Evolutionary conservation across 805 yeast species (phyloP).

Genomic region (Jamesozyma spencerorum): DNA sequence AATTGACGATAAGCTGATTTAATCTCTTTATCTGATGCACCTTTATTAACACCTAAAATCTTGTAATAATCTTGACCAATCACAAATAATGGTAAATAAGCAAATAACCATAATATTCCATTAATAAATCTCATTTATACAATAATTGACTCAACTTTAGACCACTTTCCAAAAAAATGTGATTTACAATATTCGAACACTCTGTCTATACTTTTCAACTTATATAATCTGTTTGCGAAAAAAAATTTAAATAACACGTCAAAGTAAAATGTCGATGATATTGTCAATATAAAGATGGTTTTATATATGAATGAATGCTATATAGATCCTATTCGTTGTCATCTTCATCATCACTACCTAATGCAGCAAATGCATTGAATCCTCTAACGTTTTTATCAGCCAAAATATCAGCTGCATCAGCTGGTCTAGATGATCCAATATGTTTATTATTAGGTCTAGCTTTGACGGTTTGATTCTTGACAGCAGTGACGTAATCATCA

Average conservation of each 20-base stretch:
- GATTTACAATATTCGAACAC: background rate
- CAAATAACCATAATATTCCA: background rate
- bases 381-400: slow-evolving; percentile 57
- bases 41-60: slow-evolving; percentile 58
- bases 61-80: slow-evolving; percentile 41
- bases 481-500: slow-evolving; percentile 35
- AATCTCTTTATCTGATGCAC: slow-evolving; percentile 72
- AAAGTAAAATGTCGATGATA: background rate
- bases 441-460: slow-evolving; percentile 67
- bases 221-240: background rate
- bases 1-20: slow-evolving; percentile 75
- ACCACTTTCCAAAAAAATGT: too few species aligned
- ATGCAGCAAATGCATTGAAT: slow-evolving; percentile 77
- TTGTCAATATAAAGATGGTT: background rate
- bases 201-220: background rate
- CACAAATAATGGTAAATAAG: slow-evolving; percentile 8
- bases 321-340: slow-evolving; percentile 18
- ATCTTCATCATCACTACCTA: slow-evolving; percentile 52
- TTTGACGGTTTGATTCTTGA: slow-evolving; percentile 39
- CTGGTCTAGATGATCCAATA: slow-evolving; percentile 65
- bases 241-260: background rate
- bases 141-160: too few species aligned
- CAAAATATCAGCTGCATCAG: slow-evolving; percentile 60
- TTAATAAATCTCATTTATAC: too few species aligned
- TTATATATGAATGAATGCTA: background rate